These are phyloP conservation scores for Primulina eburnea DNA, from an alignment of 257 asterid genomes.

Conservation along the genomic window DNA sequence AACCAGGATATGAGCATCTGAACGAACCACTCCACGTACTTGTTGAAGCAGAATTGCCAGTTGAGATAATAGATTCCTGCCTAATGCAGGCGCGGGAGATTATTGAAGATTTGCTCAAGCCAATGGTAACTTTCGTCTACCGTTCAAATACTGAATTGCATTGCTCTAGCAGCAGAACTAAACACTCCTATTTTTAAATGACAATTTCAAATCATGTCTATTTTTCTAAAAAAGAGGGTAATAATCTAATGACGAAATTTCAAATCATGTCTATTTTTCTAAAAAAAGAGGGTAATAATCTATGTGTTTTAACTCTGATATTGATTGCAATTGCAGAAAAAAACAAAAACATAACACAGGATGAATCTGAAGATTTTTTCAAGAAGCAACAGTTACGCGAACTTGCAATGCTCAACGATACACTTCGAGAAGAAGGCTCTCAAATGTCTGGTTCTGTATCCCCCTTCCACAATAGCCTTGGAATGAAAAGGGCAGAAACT, in stretches of 20 bases:
- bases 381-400: conserved; percentile 97
- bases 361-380: conserved; percentile 79
- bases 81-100: conserved; percentile 89
- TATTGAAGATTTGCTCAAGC: conserved; percentile 87
- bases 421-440: conserved; percentile 85
- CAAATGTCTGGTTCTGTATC: conserved; percentile 92
- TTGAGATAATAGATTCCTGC: conserved; percentile 88
- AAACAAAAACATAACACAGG: conserved; percentile 42
- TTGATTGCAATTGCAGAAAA: neutral
- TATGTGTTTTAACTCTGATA: neutral
- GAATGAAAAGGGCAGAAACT: conserved; percentile 98
- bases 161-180: conserved; percentile 5
- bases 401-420: conserved; percentile 89
- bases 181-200: too few relatives aligned
- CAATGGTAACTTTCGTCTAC: conserved; percentile 55
- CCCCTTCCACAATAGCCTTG: conserved; percentile 85
- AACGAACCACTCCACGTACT: conserved; percentile 95
- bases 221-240: too few relatives aligned
- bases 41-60: conserved; percentile 93
- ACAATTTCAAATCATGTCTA: too few relatives aligned
- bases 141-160: conserved; percentile 12
- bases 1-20: conserved; percentile 95
- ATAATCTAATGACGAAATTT: too few relatives aligned
- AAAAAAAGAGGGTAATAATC: neutral
- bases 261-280: too few relatives aligned